Evolutionary conservation across 2,329 filamentous ascomycete genomes (phyloP).

Genomic region (Colletotrichum sp.): DNA sequence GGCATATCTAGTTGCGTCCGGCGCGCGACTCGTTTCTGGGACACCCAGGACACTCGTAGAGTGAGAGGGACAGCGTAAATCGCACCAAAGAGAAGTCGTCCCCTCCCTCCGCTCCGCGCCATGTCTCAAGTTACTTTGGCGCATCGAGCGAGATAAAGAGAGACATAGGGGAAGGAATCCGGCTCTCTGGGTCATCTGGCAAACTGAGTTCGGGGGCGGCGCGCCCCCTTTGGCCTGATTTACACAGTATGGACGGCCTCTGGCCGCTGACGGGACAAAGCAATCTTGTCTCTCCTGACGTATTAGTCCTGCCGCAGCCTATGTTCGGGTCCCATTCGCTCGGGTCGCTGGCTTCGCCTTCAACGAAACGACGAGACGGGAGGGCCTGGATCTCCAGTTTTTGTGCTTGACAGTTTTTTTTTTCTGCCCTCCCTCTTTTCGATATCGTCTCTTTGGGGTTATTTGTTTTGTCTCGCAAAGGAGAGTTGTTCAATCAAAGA

Average conservation of each 20-base stretch:
- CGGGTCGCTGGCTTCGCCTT: conserved; percentile 1
- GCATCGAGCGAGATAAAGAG: neutral
- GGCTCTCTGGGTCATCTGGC: conserved; percentile 1
- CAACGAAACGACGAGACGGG: neutral
- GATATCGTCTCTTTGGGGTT: neutral
- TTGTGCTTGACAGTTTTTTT: neutral
- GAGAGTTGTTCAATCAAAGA: neutral
- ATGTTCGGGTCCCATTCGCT: conserved; percentile 1
- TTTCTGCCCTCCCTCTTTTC: neutral
- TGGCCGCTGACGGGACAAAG: conserved; percentile 2
- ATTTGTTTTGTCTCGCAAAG: conserved; percentile 7
- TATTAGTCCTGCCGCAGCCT: conserved; percentile 9
- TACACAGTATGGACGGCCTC: neutral
- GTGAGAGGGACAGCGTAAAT: neutral
- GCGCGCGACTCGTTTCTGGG: conserved; percentile 2
- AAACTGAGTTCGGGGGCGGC: neutral
- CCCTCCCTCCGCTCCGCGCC: neutral
- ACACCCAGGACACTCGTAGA: neutral
- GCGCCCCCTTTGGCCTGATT: neutral
- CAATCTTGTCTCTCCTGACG: conserved; percentile 15
- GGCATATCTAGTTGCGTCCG: conserved; percentile 9
- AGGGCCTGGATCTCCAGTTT: neutral
- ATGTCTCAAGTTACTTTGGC: conserved; percentile 11
- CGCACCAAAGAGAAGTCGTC: neutral
- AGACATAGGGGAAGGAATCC: neutral